These are phyloP conservation scores for Ogataea nakhonphanomensis DNA, from an alignment of 805 yeast species.

Conservation along the genomic window DNA sequence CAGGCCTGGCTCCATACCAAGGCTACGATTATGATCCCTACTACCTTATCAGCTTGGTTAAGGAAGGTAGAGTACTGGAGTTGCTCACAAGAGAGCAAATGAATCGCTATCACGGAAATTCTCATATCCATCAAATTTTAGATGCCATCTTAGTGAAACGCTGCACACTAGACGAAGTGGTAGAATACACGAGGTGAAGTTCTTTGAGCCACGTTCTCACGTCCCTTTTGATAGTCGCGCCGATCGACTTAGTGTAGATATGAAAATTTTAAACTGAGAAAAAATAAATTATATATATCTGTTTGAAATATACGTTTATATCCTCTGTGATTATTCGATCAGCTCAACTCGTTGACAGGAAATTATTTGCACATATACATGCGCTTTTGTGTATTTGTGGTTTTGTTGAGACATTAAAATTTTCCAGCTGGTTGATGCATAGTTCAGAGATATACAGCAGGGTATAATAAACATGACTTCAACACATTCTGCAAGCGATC, in stretches of 20 bases:
- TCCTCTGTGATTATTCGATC: neutral
- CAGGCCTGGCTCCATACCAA: conserved; percentile 44
- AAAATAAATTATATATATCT: conserved; percentile 4
- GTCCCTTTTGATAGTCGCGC: conserved; percentile 2
- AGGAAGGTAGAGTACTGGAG: conserved; percentile 34
- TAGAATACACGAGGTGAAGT: conserved; percentile 1
- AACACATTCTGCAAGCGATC: conserved; percentile 4
- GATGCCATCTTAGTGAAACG: conserved; percentile 30
- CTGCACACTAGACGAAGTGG: conserved; percentile 22
- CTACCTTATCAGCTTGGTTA: conserved; percentile 33
- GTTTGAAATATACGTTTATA: conserved; percentile 2
- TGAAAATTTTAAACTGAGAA: conserved; percentile 7
- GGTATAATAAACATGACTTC: conserved; percentile 3
- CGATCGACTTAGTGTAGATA: conserved; percentile 8
- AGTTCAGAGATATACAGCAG: conserved; percentile 1
- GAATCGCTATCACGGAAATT: conserved; percentile 23
- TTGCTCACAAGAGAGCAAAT: conserved; percentile 26
- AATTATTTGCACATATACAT: conserved; percentile 2
- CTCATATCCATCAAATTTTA: conserved; percentile 21
- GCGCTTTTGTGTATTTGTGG: conserved; percentile 10
- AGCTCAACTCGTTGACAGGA: neutral
- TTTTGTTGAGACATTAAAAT: neutral
- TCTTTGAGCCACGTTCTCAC: no score
- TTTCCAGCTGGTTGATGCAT: neutral
- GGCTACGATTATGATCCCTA: conserved; percentile 28